A percentile compares a stretch with the other conserved stretches of the same genome.
phyloP scores from a whole-genome alignment of 2,329 filamentous ascomycete species.

The Tothia fuscella region DNA sequence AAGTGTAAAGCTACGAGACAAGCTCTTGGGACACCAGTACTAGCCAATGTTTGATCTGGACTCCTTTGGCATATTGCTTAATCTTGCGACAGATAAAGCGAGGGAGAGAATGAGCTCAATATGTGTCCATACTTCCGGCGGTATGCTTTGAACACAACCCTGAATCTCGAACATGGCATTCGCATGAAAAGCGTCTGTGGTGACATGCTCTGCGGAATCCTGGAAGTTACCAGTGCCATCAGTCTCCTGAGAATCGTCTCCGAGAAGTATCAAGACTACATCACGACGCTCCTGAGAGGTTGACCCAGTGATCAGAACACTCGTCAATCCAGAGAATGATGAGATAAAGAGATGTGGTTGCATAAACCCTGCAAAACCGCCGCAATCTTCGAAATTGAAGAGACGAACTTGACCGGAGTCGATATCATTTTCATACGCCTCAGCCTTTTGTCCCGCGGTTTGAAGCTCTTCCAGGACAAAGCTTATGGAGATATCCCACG shows the following conservation, averaged over 20 bases:
- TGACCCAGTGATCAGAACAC: conserved; percentile 42
- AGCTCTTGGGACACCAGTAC: conserved; percentile 36
- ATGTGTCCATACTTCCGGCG: conserved; percentile 41
- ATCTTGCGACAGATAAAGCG: conserved; percentile 34
- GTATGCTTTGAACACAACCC: conserved; percentile 41
- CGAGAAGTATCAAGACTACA: conserved; percentile 43
- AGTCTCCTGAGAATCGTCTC: conserved; percentile 38
- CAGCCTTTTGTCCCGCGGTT: conserved; percentile 41
- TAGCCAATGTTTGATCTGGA: conserved; percentile 43
- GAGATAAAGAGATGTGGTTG: conserved; percentile 34
- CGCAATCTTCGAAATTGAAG: conserved; percentile 42
- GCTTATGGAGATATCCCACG: conserved; percentile 41
- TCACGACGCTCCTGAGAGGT: conserved; percentile 37
- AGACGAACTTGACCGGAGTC: conserved; percentile 40
- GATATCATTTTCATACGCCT: conserved; percentile 44
- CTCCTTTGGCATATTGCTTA: conserved; percentile 38
- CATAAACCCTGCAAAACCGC: conserved; percentile 44
- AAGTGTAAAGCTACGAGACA: conserved; percentile 40
- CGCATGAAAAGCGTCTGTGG: conserved; percentile 44
- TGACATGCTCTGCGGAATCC: conserved; percentile 38
- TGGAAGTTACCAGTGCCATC: conserved; percentile 41
- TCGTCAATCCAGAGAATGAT: conserved; percentile 32
- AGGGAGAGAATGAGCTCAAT: conserved; percentile 31
- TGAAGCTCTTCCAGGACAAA: conserved; percentile 41
- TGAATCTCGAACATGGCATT: conserved; percentile 44